phyloP scores from a whole-genome alignment of 2,329 filamentous ascomycete genomes.

The Alternaria sp. region DNA sequence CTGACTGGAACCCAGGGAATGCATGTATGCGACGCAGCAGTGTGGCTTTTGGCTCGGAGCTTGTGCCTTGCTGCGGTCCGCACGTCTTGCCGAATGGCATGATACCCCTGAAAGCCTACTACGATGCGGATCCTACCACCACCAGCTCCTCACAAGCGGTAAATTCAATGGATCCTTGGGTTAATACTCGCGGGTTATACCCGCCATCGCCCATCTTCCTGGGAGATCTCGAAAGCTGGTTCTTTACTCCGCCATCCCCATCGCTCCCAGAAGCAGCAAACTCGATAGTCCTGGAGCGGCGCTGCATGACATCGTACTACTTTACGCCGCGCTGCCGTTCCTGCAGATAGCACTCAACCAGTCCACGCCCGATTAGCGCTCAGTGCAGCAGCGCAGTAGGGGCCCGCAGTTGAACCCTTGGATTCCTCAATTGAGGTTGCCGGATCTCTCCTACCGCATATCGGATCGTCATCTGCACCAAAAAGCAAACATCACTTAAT shows the following conservation, averaged over 20 bases:
- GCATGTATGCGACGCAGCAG: slow-evolving; percentile 14
- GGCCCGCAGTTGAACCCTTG: slow-evolving; percentile 24
- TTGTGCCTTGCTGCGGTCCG: slow-evolving; percentile 8
- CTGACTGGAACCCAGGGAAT: slow-evolving; percentile 9
- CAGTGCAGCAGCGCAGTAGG: slow-evolving; percentile 12
- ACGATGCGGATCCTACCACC: slow-evolving; percentile 10
- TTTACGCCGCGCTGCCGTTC: slow-evolving; percentile 10
- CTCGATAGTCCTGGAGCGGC: background rate
- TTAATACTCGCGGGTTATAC: slow-evolving; percentile 14
- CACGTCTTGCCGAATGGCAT: slow-evolving; percentile 12
- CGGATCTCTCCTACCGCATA: slow-evolving; percentile 18
- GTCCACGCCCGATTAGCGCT: slow-evolving; percentile 19
- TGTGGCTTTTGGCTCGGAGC: slow-evolving; percentile 6
- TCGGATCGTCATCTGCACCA: slow-evolving; percentile 6
- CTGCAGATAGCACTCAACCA: slow-evolving; percentile 13
- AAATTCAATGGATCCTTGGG: slow-evolving; percentile 13
- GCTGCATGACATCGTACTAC: slow-evolving; percentile 11
- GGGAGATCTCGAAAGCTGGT: slow-evolving; percentile 1
- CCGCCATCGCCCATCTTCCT: slow-evolving; percentile 3
- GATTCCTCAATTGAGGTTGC: slow-evolving; percentile 10
- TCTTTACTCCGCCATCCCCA: background rate
- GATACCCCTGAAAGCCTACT: slow-evolving; percentile 16
- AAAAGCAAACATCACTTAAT: slow-evolving; percentile 12
- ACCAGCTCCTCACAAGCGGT: slow-evolving; percentile 17
- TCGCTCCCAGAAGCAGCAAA: background rate